Conservation (phyloP, 352 stramenopile species). For the Phytopythium ostracodes region DNA sequence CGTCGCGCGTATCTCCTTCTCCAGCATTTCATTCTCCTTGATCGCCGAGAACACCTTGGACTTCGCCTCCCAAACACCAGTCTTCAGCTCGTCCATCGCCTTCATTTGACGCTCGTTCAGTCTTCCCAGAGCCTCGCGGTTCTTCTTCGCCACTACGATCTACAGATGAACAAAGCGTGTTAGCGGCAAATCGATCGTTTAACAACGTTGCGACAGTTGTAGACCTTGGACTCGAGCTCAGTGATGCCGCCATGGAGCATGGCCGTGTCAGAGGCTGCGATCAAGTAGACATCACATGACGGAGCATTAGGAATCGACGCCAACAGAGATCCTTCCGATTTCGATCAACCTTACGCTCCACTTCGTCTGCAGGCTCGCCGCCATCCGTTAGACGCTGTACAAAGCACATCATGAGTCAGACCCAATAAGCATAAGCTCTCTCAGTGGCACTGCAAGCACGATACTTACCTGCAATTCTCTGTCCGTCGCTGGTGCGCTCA, state of each 20-base stretch:
- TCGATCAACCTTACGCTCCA: background rate
- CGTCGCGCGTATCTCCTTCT: background rate
- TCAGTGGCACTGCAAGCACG: no score
- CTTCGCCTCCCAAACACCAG: background rate
- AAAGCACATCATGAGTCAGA: background rate
- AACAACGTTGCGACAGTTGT: no score
- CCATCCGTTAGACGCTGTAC: background rate
- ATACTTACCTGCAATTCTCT: background rate
- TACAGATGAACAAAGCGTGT: background rate
- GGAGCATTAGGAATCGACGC: background rate
- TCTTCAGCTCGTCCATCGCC: background rate
- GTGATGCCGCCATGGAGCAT: background rate
- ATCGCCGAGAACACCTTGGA: background rate
- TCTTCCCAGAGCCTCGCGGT: slow-evolving; percentile 2
- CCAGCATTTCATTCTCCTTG: slow-evolving; percentile 3
- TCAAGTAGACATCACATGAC: background rate
- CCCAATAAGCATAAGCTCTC: no score
- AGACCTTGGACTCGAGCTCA: background rate
- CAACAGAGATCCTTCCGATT: background rate
- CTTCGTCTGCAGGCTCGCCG: background rate
- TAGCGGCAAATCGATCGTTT: background rate
- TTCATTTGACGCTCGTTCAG: background rate
- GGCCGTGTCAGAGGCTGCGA: background rate
- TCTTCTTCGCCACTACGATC: slow-evolving; percentile 7
- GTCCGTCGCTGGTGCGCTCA: background rate